These are phyloP conservation scores for Apostasia ramifera DNA, from an alignment of 106 monocot species.

Conservation along the genomic window DNA sequence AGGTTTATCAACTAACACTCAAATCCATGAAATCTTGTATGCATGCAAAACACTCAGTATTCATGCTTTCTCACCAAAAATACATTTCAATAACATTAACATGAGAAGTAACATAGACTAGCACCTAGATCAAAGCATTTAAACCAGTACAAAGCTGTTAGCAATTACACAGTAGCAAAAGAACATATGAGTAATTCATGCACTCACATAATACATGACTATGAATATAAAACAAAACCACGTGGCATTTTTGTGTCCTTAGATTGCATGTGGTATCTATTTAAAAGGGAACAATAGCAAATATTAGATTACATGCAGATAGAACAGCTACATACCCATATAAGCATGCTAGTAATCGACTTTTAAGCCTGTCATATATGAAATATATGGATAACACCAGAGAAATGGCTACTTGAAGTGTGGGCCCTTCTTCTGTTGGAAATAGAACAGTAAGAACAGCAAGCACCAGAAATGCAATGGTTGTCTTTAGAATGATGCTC, in stretches of 20 bases:
- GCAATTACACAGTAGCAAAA: neutral
- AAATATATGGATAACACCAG: conserved; percentile 76
- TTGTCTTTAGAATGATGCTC: conserved; percentile 64
- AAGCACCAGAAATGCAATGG: conserved; percentile 50
- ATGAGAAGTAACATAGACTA: neutral
- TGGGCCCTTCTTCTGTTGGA: conserved; percentile 98
- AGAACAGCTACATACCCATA: conserved; percentile 57
- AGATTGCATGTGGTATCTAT: too few relatives aligned
- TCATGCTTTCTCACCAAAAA: neutral
- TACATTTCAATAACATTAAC: neutral
- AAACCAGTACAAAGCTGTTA: neutral
- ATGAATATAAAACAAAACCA: too few relatives aligned
- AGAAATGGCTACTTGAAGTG: conserved; percentile 90
- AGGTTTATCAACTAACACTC: neutral
- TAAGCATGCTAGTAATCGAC: conserved; percentile 55
- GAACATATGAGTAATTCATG: neutral
- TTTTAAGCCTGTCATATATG: conserved; percentile 60
- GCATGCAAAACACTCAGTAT: neutral
- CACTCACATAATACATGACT: too few relatives aligned
- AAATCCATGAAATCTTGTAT: neutral
- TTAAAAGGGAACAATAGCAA: too few relatives aligned
- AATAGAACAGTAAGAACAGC: conserved; percentile 75
- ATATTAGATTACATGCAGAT: neutral
- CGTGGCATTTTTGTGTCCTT: too few relatives aligned
- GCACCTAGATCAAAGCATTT: neutral